Conservation (phyloP, 192 early-diverging fungal genomes). For the Mortierella alpina region DNA sequence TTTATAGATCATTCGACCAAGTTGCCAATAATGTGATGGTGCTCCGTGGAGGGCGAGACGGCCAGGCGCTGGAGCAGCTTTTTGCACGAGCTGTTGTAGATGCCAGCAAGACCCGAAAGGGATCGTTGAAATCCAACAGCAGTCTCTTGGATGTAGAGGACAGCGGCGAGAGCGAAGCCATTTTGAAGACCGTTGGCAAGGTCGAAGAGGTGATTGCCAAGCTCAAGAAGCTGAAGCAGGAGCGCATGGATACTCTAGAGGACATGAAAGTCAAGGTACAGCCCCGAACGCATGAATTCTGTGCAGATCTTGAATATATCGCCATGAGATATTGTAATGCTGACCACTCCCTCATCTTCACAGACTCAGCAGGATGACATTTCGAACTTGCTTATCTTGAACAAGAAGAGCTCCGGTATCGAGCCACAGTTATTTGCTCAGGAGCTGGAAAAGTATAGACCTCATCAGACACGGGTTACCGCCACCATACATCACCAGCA, state of each 20-base stretch:
- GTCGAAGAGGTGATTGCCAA: slow-evolving; percentile 73
- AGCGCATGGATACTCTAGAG: slow-evolving; percentile 71
- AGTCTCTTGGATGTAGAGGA: slow-evolving; percentile 68
- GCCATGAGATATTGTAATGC: slow-evolving; percentile 43
- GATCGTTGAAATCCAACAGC: slow-evolving; percentile 34
- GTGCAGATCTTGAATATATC: slow-evolving; percentile 81
- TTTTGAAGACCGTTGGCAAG: slow-evolving; percentile 66
- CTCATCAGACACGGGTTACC: slow-evolving; percentile 78
- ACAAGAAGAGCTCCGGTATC: slow-evolving; percentile 79
- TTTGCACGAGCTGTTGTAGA: slow-evolving; percentile 55
- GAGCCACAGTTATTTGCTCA: slow-evolving; percentile 89
- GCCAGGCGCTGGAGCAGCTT: slow-evolving; percentile 55
- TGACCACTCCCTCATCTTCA: neutral
- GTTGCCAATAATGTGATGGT: slow-evolving; percentile 56
- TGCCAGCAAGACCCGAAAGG: slow-evolving; percentile 35
- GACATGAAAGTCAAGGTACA: slow-evolving; percentile 82
- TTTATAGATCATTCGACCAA: slow-evolving; percentile 58
- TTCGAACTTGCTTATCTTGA: slow-evolving; percentile 77
- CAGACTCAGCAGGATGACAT: slow-evolving; percentile 91
- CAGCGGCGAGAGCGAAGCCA: slow-evolving; percentile 50
- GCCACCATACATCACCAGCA: slow-evolving; percentile 80
- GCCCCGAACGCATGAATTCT: slow-evolving; percentile 66
- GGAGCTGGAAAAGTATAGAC: slow-evolving; percentile 93
- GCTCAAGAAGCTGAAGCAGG: slow-evolving; percentile 75
- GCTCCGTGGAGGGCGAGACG: slow-evolving; percentile 55